Conservation (phyloP, 2,329 filamentous ascomycete genomes). For the Talaromyces sp. region DNA sequence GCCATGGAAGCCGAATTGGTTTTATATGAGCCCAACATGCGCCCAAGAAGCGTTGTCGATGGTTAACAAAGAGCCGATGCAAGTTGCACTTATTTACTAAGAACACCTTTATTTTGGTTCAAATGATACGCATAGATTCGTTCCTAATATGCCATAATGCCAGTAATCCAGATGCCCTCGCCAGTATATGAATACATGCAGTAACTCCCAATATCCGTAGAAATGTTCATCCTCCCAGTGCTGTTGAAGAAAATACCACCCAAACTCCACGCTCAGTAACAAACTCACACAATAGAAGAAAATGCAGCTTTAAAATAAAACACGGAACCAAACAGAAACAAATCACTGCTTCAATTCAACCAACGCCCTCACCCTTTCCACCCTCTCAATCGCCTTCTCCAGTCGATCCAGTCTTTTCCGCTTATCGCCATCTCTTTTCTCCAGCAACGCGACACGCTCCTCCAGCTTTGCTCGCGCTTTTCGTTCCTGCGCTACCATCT, state of each 20-base stretch:
- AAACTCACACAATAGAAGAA: neutral
- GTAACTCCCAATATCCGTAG: neutral
- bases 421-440: slow-evolving; percentile 44
- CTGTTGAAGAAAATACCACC: neutral
- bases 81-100: neutral
- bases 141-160: neutral
- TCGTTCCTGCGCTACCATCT: slow-evolving; percentile 60
- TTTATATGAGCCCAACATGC: neutral
- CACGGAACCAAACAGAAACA: neutral
- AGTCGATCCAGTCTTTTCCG: slow-evolving; percentile 48
- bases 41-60: neutral
- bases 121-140: neutral
- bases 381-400: slow-evolving; percentile 51
- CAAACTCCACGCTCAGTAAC: neutral
- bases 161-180: neutral
- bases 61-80: neutral
- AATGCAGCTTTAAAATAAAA: neutral
- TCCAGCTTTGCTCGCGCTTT: slow-evolving; percentile 50
- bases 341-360: slow-evolving; percentile 27
- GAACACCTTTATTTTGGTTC: neutral
- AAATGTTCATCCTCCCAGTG: neutral
- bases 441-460: slow-evolving; percentile 41
- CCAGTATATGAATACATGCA: neutral
- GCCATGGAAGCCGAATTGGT: neutral
- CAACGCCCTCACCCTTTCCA: slow-evolving; percentile 53